Percentiles rank a stretch among this genome's conserved stretches.
Evolutionary conservation across 345 rosid species (phyloP).

Genomic region (Psidium friedrichsthalianum): DNA sequence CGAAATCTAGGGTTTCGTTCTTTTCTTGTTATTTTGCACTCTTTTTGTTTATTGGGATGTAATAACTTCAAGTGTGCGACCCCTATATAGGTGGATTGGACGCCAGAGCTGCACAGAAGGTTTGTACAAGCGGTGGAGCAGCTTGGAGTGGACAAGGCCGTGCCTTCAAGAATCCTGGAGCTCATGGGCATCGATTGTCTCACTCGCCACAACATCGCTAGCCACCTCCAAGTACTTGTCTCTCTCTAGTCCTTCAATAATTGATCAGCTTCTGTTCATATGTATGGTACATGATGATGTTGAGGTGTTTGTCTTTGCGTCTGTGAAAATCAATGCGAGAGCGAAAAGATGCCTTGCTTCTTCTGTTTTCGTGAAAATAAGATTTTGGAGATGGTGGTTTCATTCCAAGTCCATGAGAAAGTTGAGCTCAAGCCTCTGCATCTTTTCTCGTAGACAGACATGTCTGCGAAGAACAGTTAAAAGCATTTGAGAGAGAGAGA

Average conservation of each 20-base stretch:
- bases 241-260: neutral
- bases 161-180: constrained; percentile 91
- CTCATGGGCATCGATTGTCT: constrained; percentile 85
- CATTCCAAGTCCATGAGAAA: neutral
- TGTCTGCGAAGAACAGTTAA: neutral
- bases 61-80: neutral
- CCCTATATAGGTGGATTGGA: constrained; percentile 78
- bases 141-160: constrained; percentile 94
- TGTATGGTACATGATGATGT: neutral
- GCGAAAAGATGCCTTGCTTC: neutral
- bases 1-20: neutral
- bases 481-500: neutral
- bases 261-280: neutral
- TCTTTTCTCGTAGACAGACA: neutral
- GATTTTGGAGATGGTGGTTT: neutral
- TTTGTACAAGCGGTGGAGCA: constrained; percentile 98
- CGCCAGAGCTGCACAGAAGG: constrained; percentile 87
- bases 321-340: neutral
- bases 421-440: neutral
- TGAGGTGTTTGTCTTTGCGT: neutral
- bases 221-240: constrained; percentile 78
- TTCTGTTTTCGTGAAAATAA: neutral
- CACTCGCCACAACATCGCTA: constrained; percentile 96
- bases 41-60: neutral
- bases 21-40: neutral